Base-by-base conservation (phyloP, 495 filamentous ascomycete genomes). In the Penicillium coprophilum region DNA sequence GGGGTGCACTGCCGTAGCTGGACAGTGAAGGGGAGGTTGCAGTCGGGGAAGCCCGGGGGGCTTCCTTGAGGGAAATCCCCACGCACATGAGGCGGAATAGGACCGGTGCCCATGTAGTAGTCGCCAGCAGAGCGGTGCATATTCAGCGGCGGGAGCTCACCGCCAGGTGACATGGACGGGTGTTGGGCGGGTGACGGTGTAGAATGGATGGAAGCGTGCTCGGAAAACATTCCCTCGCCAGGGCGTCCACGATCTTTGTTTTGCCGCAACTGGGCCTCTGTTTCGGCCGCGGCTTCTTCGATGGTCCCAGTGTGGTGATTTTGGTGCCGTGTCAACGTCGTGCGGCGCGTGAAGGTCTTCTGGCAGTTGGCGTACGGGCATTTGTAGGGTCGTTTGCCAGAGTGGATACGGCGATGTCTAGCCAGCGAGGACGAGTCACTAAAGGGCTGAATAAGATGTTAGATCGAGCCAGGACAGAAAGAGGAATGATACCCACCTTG, bases 291-390 rank as follows among this genome's bases (percentile, higher is more conserved):
- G 8, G 94, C 89, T 68, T 98, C 94, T 66, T 96, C 94, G 19
- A 98, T 87, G 0, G 92, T 97, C 6, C 92, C 94, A 28, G 90
- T 94, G 65, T 98, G 94, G 54, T 95, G 90, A 56, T 96, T 96
- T 73, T 96, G 91, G 69, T 98, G 94, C 30, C 94, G 85, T 8
- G 95, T 98, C 57, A 98, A 75, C 1, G 94, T 98, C 4, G 94
- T 98, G 36, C 92, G 85, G 32, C 94, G 86, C 3, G 94, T 98
- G 69, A 98, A 98, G 0, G 95, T 98, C 81, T 98, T 98, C 68
- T 96, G 92, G 71, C 94, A 98, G 65, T 97, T 92, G 13, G 90
- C 92, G 64, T 93, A 98, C 1, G 93, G 93, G 71, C 94, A 98
- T 68, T 96, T 96, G 77, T 97, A 98, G 2, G 94, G 94, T 36